Conservation (phyloP, 495 filamentous ascomycete species). For the Chaetomium fimeti region DNA sequence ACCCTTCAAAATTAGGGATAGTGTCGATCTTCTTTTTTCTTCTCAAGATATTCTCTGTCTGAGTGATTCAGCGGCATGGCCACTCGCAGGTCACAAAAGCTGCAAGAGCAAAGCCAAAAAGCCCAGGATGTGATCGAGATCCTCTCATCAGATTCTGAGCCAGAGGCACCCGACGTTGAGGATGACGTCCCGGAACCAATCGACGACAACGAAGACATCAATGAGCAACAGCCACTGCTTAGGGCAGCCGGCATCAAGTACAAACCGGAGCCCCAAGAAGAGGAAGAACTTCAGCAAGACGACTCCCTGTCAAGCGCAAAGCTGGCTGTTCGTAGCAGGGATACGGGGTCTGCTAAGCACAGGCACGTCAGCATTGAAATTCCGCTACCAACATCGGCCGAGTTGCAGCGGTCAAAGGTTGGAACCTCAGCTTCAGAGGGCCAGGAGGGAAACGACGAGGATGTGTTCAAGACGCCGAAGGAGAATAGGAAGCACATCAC, state of each 20-base stretch:
- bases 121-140: constrained; percentile 26
- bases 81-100: constrained; percentile 10
- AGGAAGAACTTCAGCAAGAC: constrained; percentile 16
- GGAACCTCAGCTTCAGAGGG: constrained; percentile 16
- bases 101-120: constrained; percentile 14
- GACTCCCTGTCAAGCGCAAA: constrained; percentile 21
- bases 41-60: not conserved
- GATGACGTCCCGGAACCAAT: constrained; percentile 4
- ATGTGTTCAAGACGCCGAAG: constrained; percentile 33
- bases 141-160: constrained; percentile 31
- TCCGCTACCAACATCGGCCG: constrained; percentile 28
- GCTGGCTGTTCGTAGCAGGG: constrained; percentile 27
- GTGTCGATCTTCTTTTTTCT: not conserved
- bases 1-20: not conserved
- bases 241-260: constrained; percentile 23
- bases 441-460: constrained; percentile 23
- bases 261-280: constrained; percentile 13
- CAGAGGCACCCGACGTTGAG: constrained; percentile 6
- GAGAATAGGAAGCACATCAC: constrained; percentile 31
- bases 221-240: constrained; percentile 23
- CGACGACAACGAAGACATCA: not conserved
- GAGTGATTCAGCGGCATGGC: not conserved
- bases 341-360: constrained; percentile 26
- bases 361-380: constrained; percentile 38
- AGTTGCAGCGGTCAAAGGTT: constrained; percentile 6